A percentile compares a stretch with the other conserved stretches of the same genome.
These are phyloP conservation scores for Zygoascus ofunaensis DNA, from an alignment of 805 yeast species.

Conservation along the genomic window DNA sequence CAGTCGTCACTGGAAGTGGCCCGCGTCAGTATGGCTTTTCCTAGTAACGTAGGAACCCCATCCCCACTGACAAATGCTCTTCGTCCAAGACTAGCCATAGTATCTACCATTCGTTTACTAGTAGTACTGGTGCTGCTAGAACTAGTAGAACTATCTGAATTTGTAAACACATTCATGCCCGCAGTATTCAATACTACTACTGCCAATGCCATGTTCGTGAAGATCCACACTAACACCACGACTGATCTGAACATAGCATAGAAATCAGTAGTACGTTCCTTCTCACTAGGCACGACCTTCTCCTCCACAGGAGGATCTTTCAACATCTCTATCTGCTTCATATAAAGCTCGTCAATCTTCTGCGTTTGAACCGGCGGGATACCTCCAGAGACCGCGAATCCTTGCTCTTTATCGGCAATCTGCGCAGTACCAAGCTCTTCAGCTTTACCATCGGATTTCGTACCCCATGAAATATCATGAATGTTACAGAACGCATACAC, in stretches of 20 bases:
- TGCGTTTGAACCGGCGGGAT: conserved; percentile 53
- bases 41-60: conserved; percentile 32
- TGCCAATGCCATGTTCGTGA: conserved; percentile 72
- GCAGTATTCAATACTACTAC: conserved; percentile 81
- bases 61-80: conserved; percentile 3
- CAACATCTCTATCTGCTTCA: conserved; percentile 52
- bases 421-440: conserved; percentile 80
- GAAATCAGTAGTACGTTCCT: conserved; percentile 63
- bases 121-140: conserved; percentile 9
- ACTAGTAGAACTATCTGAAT: conserved; percentile 20
- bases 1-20: conserved; percentile 12
- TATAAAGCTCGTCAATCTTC: conserved; percentile 70
- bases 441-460: conserved; percentile 66
- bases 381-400: conserved; percentile 33
- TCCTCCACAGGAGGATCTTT: conserved; percentile 28
- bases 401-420: conserved; percentile 50
- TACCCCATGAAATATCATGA: conserved; percentile 97
- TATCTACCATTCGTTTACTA: conserved; percentile 12
- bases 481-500: conserved; percentile 90
- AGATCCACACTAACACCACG: conserved; percentile 84
- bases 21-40: conserved; percentile 20
- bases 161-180: conserved; percentile 45
- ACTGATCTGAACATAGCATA: conserved; percentile 85
- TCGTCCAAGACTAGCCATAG: neutral
- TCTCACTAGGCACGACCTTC: conserved; percentile 30